Evolutionary conservation across 2,329 filamentous ascomycete genomes (phyloP).

Genomic region (Fusarium irregulare): DNA sequence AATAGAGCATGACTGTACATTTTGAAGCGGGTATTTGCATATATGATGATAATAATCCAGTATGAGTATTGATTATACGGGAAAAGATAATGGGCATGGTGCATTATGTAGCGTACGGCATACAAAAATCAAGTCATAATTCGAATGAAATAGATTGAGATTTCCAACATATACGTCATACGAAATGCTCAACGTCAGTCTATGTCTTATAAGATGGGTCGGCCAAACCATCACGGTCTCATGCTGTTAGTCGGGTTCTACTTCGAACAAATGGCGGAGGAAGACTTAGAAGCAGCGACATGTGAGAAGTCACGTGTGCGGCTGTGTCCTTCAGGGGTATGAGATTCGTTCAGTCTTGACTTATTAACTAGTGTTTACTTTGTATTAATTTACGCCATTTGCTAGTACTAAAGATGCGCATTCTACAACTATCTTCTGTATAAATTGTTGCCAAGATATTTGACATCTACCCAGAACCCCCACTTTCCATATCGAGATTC

Average conservation of each 20-base stretch:
- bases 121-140: constrained; percentile 14
- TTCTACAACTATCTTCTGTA: not conserved
- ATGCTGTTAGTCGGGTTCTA: not conserved
- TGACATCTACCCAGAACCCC: not conserved
- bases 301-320: constrained; percentile 21
- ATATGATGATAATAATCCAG: constrained; percentile 35
- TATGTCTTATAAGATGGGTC: not conserved
- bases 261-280: not conserved
- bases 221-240: not conserved
- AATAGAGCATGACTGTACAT: constrained; percentile 17
- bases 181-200: not conserved
- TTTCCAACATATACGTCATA: not conserved
- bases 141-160: not conserved
- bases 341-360: not conserved
- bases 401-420: not conserved
- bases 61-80: constrained; percentile 18
- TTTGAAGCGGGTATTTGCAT: constrained; percentile 32
- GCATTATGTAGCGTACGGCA: constrained; percentile 25
- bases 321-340: not conserved
- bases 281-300: not conserved
- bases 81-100: constrained; percentile 24
- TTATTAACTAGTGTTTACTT: not conserved
- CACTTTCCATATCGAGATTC: not conserved
- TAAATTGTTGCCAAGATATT: not conserved
- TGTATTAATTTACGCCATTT: too few relatives aligned